Evolutionary conservation across 2,329 filamentous ascomycete species (phyloP).

Genomic region (Escovopsis sp.): DNA sequence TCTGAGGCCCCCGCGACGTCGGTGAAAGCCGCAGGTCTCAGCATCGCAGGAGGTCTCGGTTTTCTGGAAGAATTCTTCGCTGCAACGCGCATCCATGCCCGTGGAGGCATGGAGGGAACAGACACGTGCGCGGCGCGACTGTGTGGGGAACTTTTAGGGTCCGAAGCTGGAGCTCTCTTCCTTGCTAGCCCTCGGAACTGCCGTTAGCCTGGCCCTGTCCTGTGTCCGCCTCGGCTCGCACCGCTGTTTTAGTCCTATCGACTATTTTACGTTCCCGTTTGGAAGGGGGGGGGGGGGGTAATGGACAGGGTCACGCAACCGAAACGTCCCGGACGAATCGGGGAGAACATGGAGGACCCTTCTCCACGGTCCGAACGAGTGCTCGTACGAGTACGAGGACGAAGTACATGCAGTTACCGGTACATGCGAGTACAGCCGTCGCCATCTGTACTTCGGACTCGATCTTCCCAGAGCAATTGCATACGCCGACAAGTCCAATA

Average conservation of each 20-base stretch:
- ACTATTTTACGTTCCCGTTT: neutral
- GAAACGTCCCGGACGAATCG: constrained; percentile 4
- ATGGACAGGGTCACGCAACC: constrained; percentile 9
- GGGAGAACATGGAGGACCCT: constrained; percentile 1
- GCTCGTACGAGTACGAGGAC: too few species aligned
- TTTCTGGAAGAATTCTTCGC: constrained; percentile 1
- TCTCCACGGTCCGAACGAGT: too few species aligned
- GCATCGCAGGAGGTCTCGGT: too few species aligned
- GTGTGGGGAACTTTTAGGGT: constrained; percentile 11
- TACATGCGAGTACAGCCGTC: too few species aligned
- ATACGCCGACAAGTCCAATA: too few species aligned
- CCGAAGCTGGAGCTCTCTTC: constrained; percentile 5
- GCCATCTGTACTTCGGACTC: neutral
- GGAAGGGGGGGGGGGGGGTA: constrained; percentile 6
- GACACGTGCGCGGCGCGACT: constrained; percentile 18
- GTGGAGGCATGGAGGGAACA: constrained; percentile 14
- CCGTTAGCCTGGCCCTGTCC: constrained; percentile 16
- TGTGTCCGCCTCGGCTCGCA: constrained; percentile 23
- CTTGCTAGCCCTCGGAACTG: constrained; percentile 15
- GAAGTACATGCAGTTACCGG: too few species aligned
- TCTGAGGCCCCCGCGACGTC: too few species aligned
- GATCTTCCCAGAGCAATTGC: constrained; percentile 1
- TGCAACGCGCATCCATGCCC: constrained; percentile 9
- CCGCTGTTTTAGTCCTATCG: constrained; percentile 17
- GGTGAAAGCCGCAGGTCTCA: too few species aligned